phyloP scores from a whole-genome alignment of 108 stramenopile genomes.

The Craspedostauros australis region DNA sequence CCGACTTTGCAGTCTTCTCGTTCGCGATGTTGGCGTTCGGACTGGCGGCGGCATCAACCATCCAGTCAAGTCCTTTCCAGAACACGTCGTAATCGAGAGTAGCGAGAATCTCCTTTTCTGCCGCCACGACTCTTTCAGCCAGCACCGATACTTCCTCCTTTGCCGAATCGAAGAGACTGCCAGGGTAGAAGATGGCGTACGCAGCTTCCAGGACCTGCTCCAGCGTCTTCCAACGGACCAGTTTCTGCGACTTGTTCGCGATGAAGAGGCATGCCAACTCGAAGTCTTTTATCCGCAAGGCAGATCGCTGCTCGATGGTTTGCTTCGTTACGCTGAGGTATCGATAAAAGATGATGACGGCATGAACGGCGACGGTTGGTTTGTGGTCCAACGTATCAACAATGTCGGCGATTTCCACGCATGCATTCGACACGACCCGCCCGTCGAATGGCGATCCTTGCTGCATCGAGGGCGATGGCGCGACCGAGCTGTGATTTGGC shows the following conservation, averaged over 20 bases:
- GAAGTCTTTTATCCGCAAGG: slow-evolving; percentile 62
- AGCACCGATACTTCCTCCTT: slow-evolving; percentile 65
- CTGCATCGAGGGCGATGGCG: neutral
- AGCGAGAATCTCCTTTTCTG: slow-evolving; percentile 51
- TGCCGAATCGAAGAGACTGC: slow-evolving; percentile 44
- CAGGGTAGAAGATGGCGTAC: slow-evolving; percentile 66
- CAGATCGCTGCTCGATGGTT: slow-evolving; percentile 19
- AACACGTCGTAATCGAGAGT: slow-evolving; percentile 74
- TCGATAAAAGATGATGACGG: slow-evolving; percentile 69
- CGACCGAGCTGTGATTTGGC: too few species aligned
- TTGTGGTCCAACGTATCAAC: slow-evolving; percentile 30
- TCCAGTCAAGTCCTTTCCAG: slow-evolving; percentile 68
- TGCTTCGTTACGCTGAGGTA: slow-evolving; percentile 43
- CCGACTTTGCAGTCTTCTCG: slow-evolving; percentile 46
- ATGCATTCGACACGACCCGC: slow-evolving; percentile 40
- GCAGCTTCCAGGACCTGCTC: slow-evolving; percentile 65
- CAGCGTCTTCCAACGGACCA: slow-evolving; percentile 64
- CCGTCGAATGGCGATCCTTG: slow-evolving; percentile 36
- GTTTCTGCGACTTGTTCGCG: slow-evolving; percentile 81
- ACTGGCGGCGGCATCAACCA: slow-evolving; percentile 38
- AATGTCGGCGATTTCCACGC: slow-evolving; percentile 74
- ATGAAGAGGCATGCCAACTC: slow-evolving; percentile 69
- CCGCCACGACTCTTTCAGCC: slow-evolving; percentile 66
- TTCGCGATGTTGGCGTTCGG: slow-evolving; percentile 34
- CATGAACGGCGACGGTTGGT: slow-evolving; percentile 57